Percentiles rank a stretch among this genome's conserved stretches.
phyloP scores from a whole-genome alignment of 2,329 filamentous ascomycete genomes.

The Cytospora schulzeri region DNA sequence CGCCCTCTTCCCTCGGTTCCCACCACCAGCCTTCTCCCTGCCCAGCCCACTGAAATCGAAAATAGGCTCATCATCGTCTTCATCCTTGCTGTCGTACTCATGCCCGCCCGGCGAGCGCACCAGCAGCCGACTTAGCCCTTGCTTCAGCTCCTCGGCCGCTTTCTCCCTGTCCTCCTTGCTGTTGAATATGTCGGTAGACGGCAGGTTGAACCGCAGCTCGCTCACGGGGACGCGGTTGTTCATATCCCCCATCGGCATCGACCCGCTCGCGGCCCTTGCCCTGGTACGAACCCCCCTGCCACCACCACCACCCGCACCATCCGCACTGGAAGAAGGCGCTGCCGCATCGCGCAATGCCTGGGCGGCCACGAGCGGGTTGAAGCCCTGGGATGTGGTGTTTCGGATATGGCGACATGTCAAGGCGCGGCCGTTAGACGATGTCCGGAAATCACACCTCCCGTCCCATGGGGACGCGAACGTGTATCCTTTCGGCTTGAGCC shows the following conservation, averaged over 20 bases:
- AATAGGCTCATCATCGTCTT: slow-evolving; percentile 44
- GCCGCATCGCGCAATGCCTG: slow-evolving; percentile 35
- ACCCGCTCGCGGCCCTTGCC: slow-evolving; percentile 34
- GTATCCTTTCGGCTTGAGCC: slow-evolving; percentile 65
- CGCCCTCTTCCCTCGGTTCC: slow-evolving; percentile 79
- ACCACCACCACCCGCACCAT: slow-evolving; percentile 31
- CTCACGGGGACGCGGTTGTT: slow-evolving; percentile 57
- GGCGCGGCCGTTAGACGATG: slow-evolving; percentile 73
- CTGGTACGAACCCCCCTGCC: slow-evolving; percentile 36
- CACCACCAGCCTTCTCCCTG: slow-evolving; percentile 81
- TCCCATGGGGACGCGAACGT: slow-evolving; percentile 86
- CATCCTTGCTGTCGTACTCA: slow-evolving; percentile 45
- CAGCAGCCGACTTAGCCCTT: slow-evolving; percentile 46
- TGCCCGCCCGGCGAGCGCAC: slow-evolving; percentile 29
- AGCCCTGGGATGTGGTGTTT: slow-evolving; percentile 44
- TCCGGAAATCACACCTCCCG: slow-evolving; percentile 81
- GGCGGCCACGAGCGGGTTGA: slow-evolving; percentile 48
- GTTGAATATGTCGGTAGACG: slow-evolving; percentile 55
- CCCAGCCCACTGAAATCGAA: slow-evolving; percentile 73
- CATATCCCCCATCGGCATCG: slow-evolving; percentile 10
- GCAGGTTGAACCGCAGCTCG: slow-evolving; percentile 89
- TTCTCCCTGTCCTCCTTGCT: slow-evolving; percentile 40
- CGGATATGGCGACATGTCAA: slow-evolving; percentile 76
- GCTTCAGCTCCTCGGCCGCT: slow-evolving; percentile 32
- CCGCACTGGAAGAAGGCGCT: background rate